Evolutionary conservation across 2,329 filamentous ascomycete species (phyloP), one percentile per base, ranked within the genome.

Genomic region (Penicillium expansum): DNA sequence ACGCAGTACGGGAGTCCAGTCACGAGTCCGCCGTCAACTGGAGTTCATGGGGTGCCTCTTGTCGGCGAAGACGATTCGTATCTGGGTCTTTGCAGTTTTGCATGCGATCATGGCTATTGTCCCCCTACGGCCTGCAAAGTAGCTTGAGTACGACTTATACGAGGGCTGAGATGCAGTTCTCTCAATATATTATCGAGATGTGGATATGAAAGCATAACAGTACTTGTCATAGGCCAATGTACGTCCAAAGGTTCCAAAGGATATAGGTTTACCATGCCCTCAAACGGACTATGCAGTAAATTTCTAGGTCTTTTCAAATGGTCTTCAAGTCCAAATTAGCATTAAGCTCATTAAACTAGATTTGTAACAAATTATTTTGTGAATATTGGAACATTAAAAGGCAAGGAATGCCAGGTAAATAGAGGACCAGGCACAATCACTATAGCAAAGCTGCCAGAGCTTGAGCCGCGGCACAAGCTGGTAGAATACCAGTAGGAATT

Each of bases 51-150:
- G 0, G 3, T 59, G 1, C 66, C 68, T n/a, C 59, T 67, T 8
- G 8, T 54, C 2, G 57, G 59, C 0, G 61, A 69, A 42, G 67
- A 68, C 37, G 69, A 73, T 4, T 66, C 69, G 1, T 82, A 80
- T 58, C 59, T 72, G 38, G 78, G 77, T 0, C 71, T 82, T 16
- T 81, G 79, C 60, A 78, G 73, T 55, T 82, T 73, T 58, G 70
- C 76, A 13, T 81, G 78, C 44, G 75, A 73, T 57, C 76, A 79
- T 62, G 78, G 77, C 0, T 81, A 81, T 57, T 80, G 77, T 49
- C 78, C 78, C 0, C 47, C 63, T 6, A 70, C 69, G 2, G 67
- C 67, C 0, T 69, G 67, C 27, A 60, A 41, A 13, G 50, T 32
- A 1, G 27, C 20, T 5, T 62, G 38, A 48, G 10, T 22, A 20